Conservation (phyloP, 768 basidiomycete species). For the Russula earlei region DNA sequence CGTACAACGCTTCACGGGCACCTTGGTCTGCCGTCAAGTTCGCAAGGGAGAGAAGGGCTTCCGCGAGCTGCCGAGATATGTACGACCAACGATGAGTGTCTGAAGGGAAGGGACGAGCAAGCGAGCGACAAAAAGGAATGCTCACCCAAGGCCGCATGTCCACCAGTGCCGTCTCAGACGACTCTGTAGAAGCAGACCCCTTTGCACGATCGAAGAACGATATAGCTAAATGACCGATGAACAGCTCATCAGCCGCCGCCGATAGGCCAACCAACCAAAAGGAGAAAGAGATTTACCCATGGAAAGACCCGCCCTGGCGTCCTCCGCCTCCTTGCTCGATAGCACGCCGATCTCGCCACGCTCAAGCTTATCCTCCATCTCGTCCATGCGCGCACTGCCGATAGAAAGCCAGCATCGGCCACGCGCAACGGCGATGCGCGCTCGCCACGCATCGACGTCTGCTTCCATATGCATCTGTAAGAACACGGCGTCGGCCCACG, state of each 20-base stretch:
- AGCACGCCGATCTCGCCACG: conserved; percentile 32
- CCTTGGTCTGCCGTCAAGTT: conserved; percentile 44
- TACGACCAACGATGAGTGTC: too few relatives aligned
- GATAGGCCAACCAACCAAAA: conserved; percentile 8
- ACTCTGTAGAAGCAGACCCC: conserved; percentile 18
- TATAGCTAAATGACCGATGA: conserved; percentile 23
- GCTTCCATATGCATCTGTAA: conserved; percentile 56
- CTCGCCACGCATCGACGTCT: conserved; percentile 42
- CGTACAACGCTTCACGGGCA: conserved; percentile 43
- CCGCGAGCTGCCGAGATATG: conserved; percentile 33
- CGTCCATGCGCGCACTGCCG: conserved; percentile 47
- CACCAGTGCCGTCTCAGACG: conserved; percentile 1
- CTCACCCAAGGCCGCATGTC: conserved; percentile 22
- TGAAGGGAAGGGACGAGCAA: background rate
- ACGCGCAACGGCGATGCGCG: conserved; percentile 36
- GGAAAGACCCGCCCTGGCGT: conserved; percentile 42
- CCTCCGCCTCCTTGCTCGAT: conserved; percentile 40
- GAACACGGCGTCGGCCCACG: conserved; percentile 53
- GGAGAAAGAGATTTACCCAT: conserved; percentile 31
- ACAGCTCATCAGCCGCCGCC: conserved; percentile 11
- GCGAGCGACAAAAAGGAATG: background rate
- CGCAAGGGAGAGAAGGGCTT: conserved; percentile 50
- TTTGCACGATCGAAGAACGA: conserved; percentile 29
- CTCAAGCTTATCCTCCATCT: conserved; percentile 46
- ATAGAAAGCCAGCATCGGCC: conserved; percentile 49